phyloP scores from a whole-genome alignment of 108 stramenopile genomes.

The Skeletonema menzelii region DNA sequence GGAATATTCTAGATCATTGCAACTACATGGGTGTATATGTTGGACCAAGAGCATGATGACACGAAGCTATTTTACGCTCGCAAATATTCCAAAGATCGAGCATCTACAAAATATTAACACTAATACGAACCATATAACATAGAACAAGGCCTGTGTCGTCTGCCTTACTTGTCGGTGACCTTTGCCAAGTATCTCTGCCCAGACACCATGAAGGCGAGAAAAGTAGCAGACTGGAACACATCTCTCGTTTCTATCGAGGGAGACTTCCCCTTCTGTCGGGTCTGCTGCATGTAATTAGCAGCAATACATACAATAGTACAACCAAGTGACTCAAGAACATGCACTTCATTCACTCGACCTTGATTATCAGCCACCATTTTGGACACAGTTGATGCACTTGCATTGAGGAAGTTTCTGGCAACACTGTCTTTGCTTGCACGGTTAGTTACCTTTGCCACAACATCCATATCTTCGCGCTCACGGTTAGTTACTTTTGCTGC shows the following conservation, averaged over 20 bases:
- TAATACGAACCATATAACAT: neutral
- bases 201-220: conserved; percentile 48
- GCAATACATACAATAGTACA: conserved; percentile 49
- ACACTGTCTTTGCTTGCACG: conserved; percentile 9
- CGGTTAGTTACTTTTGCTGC: neutral
- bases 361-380: conserved; percentile 43
- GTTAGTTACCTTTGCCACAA: neutral
- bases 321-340: conserved; percentile 45
- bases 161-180: conserved; percentile 12
- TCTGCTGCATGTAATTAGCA: conserved; percentile 39
- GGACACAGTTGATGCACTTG: conserved; percentile 43
- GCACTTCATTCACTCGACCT: conserved; percentile 45
- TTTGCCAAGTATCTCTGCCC: conserved; percentile 44
- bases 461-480: neutral
- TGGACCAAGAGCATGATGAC: conserved; percentile 30
- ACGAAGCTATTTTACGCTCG: neutral
- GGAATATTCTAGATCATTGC: conserved; percentile 56
- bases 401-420: conserved; percentile 38
- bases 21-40: conserved; percentile 54
- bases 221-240: conserved; percentile 45
- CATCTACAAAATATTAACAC: neutral
- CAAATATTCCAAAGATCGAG: neutral
- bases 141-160: neutral
- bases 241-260: conserved; percentile 18
- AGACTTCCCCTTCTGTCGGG: neutral